Evolutionary conservation across 2,329 filamentous ascomycete species (phyloP).

Genomic region (Pyrenophora teres): DNA sequence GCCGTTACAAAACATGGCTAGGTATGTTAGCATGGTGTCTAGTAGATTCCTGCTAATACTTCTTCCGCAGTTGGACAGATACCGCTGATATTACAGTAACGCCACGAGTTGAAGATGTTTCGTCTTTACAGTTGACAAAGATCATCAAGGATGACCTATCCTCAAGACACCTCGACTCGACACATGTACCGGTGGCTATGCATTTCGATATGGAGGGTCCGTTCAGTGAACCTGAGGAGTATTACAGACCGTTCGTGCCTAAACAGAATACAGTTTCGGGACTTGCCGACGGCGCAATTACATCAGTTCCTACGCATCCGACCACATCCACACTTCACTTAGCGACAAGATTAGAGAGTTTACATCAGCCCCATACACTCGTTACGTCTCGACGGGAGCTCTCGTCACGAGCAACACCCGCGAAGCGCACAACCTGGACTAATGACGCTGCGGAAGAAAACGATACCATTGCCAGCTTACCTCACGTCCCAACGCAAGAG

Average conservation of each 20-base stretch:
- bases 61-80: neutral
- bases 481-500: neutral
- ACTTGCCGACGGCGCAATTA: neutral
- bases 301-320: neutral
- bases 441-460: neutral
- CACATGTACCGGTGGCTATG: neutral
- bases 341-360: neutral
- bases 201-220: neutral
- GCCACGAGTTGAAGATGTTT: neutral
- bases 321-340: neutral
- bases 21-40: conserved; percentile 1
- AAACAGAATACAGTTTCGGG: neutral
- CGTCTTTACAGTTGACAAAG: neutral
- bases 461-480: neutral
- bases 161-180: neutral
- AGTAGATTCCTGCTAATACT: neutral
- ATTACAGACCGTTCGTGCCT: neutral
- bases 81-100: neutral
- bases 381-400: neutral
- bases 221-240: neutral
- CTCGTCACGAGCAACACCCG: neutral
- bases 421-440: neutral
- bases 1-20: neutral
- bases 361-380: neutral
- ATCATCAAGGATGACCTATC: neutral